A percentile compares a stretch with the other conserved stretches of the same genome.
These are phyloP conservation scores for Neurospora sp. DNA, from an alignment of 495 filamentous ascomycete genomes.

Conservation along the genomic window DNA sequence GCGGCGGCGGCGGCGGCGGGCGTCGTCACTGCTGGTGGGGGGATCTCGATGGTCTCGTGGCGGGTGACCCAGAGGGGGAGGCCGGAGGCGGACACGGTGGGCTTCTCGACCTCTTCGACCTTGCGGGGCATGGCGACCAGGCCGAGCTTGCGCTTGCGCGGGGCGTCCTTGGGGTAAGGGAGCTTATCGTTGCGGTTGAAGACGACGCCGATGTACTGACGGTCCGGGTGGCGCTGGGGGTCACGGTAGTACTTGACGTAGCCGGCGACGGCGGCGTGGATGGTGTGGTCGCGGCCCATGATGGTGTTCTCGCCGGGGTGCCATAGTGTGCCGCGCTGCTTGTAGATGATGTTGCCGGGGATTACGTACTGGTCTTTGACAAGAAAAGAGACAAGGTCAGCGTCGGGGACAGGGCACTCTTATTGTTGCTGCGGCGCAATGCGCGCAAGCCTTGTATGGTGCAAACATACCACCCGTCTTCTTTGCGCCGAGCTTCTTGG, in stretches of 20 bases:
- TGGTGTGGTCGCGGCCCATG: constrained; percentile 95
- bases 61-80: constrained; percentile 34
- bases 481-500: constrained; percentile 92
- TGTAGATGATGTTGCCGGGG: constrained; percentile 95
- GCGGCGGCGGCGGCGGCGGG: neutral
- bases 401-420: neutral
- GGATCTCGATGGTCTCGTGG: constrained; percentile 20
- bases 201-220: constrained; percentile 85
- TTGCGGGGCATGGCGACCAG: constrained; percentile 43
- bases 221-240: constrained; percentile 62
- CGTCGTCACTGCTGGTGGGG: neutral
- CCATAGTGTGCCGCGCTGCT: constrained; percentile 90
- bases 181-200: constrained; percentile 65
- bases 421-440: neutral
- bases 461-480: constrained; percentile 60
- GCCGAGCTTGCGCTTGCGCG: constrained; percentile 58
- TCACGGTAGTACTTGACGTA: constrained; percentile 96
- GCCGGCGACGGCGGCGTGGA: constrained; percentile 72
- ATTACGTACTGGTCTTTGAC: constrained; percentile 72
- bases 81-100: constrained; percentile 26
- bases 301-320: constrained; percentile 85
- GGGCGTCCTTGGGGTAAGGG: constrained; percentile 61
- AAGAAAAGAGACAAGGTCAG: neutral
- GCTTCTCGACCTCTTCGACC: constrained; percentile 10
- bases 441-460: neutral